Percentiles rank a stretch among this genome's conserved stretches.
Evolutionary conservation across 2,329 filamentous ascomycete genomes (phyloP).

Genomic region (Trichoderma lentiforme): DNA sequence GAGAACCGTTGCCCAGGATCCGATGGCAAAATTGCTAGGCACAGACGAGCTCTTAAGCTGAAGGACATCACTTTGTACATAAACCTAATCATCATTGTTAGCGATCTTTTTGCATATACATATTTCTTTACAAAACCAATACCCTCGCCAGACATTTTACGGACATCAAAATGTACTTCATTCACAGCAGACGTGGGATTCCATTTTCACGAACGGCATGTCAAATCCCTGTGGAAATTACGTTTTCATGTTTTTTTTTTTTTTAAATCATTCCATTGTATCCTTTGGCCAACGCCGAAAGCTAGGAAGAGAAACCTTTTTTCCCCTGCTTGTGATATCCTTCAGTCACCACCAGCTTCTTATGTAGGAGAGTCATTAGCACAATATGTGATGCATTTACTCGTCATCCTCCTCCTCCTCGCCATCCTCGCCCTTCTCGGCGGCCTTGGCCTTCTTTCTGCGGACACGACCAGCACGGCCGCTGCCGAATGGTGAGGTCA

Average conservation of each 20-base stretch:
- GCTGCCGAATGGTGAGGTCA: constrained; percentile 96
- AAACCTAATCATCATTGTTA: background rate
- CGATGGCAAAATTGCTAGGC: constrained; percentile 79
- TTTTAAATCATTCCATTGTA: constrained; percentile 41
- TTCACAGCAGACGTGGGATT: background rate
- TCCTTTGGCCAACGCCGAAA: constrained; percentile 52
- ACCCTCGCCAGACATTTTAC: background rate
- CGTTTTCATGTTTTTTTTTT: constrained; percentile 8
- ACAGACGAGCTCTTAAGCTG: constrained; percentile 62
- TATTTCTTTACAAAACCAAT: background rate
- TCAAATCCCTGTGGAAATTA: background rate
- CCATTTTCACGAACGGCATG: background rate
- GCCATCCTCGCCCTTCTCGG: constrained; percentile 75
- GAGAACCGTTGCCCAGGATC: constrained; percentile 70
- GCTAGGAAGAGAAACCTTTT: constrained; percentile 44
- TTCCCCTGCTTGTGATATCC: constrained; percentile 37
- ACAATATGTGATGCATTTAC: constrained; percentile 45
- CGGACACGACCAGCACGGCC: constrained; percentile 95
- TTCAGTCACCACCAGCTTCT: constrained; percentile 28
- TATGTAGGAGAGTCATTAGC: constrained; percentile 30
- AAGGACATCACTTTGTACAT: background rate
- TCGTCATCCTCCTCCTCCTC: constrained; percentile 86
- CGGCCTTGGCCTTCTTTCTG: constrained; percentile 99
- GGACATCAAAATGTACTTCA: background rate
- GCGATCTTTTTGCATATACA: background rate